Conservation (phyloP, 352 stramenopile genomes). For the Pythium rhizo-oryzae region DNA sequence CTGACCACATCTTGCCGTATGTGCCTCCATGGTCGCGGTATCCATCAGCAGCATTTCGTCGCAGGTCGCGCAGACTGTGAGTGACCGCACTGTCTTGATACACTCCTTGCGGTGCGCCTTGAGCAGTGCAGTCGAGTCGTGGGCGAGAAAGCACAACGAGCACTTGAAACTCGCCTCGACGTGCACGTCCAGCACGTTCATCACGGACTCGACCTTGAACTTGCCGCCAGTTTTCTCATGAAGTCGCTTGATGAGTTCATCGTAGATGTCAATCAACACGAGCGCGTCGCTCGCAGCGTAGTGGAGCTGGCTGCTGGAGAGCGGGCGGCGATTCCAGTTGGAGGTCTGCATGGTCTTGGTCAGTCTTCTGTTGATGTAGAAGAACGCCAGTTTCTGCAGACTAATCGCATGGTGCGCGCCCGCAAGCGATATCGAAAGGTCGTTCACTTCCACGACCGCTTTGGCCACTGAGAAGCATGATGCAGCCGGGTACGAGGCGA, state of each 20-base stretch:
- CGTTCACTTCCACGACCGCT: conserved; percentile 74
- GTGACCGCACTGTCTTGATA: conserved; percentile 32
- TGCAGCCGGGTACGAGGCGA: conserved; percentile 59
- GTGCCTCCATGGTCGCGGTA: conserved; percentile 41
- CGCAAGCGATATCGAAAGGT: conserved; percentile 56
- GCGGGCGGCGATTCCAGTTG: conserved; percentile 73
- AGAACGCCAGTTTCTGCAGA: conserved; percentile 77
- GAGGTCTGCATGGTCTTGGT: conserved; percentile 82
- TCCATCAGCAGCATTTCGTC: conserved; percentile 53
- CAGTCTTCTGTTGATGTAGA: conserved; percentile 69
- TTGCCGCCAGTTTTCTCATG: conserved; percentile 23
- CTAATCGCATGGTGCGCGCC: conserved; percentile 63
- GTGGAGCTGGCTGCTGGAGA: conserved; percentile 56
- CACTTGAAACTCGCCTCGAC: conserved; percentile 48
- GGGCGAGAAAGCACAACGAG: conserved; percentile 50
- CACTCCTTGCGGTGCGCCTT: conserved; percentile 59
- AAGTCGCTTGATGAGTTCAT: conserved; percentile 51
- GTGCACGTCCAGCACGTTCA: conserved; percentile 66
- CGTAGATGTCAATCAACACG: conserved; percentile 73
- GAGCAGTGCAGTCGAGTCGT: conserved; percentile 37
- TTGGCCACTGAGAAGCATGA: conserved; percentile 75
- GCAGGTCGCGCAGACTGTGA: conserved; percentile 50
- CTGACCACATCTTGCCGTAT: conserved; percentile 43
- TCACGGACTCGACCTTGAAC: conserved; percentile 54
- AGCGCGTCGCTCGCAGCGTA: conserved; percentile 76